A percentile compares a stretch with the other conserved stretches of the same genome.
phyloP scores from a whole-genome alignment of 305 asterid genomes.

The Fraxinus platypoda region DNA sequence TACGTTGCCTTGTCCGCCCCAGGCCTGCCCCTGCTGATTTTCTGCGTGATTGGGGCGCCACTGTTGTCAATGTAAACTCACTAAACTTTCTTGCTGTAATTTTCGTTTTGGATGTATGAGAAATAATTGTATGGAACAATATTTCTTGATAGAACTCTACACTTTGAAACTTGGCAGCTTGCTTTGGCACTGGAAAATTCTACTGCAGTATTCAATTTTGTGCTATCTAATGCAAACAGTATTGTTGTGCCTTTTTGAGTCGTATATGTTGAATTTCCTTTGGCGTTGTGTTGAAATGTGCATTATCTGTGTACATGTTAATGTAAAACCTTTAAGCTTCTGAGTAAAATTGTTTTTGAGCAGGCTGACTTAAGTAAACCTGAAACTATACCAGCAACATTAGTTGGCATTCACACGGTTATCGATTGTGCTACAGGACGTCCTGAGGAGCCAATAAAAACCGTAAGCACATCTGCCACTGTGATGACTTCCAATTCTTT shows the following conservation, averaged over 20 bases:
- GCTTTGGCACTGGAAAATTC: background rate
- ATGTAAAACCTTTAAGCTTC: background rate
- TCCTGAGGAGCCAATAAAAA: constrained; percentile 93
- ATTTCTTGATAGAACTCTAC: background rate
- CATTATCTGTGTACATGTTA: background rate
- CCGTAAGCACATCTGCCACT: constrained; percentile 48
- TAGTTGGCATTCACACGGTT: constrained; percentile 86
- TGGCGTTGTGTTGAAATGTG: background rate
- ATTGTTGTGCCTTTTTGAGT: background rate
- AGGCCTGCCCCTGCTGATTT: constrained; percentile 98
- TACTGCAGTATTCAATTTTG: background rate
- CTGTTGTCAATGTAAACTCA: constrained; percentile 76
- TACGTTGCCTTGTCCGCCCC: constrained; percentile 89
- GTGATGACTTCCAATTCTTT: constrained; percentile 2
- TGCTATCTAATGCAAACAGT: background rate
- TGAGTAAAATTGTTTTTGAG: constrained; percentile 28
- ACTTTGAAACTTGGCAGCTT: background rate
- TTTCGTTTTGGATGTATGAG: background rate
- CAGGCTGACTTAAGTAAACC: constrained; percentile 98
- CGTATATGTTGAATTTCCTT: background rate
- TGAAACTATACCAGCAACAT: constrained; percentile 92
- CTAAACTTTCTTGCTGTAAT: background rate
- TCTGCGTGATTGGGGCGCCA: constrained; percentile 75
- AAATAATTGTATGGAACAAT: background rate
- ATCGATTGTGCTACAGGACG: constrained; percentile 99